phyloP scores from a whole-genome alignment of 2,329 filamentous ascomycete species.

The Cladosporium sp. region DNA sequence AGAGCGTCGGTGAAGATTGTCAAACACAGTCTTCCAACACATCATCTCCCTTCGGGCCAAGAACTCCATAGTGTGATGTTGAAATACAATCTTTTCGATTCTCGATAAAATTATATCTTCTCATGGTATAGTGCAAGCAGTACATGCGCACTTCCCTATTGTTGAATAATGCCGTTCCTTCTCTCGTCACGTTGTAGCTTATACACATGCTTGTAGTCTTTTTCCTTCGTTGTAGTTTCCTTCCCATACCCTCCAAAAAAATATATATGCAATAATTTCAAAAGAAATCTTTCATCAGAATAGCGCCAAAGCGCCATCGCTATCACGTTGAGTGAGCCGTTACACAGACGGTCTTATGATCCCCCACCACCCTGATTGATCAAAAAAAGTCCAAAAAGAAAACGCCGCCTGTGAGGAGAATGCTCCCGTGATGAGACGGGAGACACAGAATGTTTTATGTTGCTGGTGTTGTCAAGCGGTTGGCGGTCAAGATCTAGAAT shows the following conservation, averaged over 20 bases:
- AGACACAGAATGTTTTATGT: not conserved
- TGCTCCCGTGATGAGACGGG: slow-evolving; percentile 20
- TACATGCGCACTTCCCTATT: not conserved
- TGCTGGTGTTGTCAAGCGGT: not conserved
- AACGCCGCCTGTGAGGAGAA: slow-evolving; percentile 7
- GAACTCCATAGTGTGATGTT: not conserved
- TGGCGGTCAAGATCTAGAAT: slow-evolving; percentile 62
- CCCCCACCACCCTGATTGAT: not conserved
- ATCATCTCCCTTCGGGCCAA: not conserved
- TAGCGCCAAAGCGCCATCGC: slow-evolving; percentile 12
- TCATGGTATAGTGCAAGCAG: not conserved
- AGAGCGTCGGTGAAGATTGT: not conserved
- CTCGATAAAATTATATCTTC: not conserved
- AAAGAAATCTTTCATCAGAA: not conserved
- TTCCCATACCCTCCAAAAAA: not conserved
- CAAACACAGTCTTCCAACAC: not conserved
- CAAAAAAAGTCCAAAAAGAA: not conserved
- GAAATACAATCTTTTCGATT: not conserved
- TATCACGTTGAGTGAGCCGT: slow-evolving; percentile 15
- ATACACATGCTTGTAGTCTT: not conserved
- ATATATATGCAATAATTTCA: not conserved
- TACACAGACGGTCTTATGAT: slow-evolving; percentile 4
- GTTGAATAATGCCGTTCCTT: not conserved
- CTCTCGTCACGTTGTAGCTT: not conserved
- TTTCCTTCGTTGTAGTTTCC: not conserved